These are phyloP conservation scores for Shiraia sp. DNA, from an alignment of 2,329 filamentous ascomycete genomes.

Conservation along the genomic window DNA sequence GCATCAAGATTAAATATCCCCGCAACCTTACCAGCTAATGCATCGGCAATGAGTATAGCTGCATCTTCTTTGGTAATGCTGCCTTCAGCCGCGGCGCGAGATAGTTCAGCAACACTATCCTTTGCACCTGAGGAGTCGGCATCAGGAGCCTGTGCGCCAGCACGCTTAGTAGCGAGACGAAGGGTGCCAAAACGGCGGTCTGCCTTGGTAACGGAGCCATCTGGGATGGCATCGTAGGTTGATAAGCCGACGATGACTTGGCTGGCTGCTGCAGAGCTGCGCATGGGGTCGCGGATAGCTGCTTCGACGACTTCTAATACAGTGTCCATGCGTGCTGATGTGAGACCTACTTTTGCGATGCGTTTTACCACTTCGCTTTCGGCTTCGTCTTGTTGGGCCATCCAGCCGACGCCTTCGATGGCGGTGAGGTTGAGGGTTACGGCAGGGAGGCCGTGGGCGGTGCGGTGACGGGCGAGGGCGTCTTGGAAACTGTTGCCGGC, in stretches of 20 bases:
- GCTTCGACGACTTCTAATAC: background rate
- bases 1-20: constrained; percentile 8
- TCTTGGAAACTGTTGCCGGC: constrained; percentile 28
- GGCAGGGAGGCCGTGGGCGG: constrained; percentile 37
- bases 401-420: constrained; percentile 32
- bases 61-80: constrained; percentile 3
- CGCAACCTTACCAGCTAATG: constrained; percentile 8
- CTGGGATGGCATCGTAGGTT: background rate
- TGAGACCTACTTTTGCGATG: too few relatives aligned
- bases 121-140: constrained; percentile 4
- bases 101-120: constrained; percentile 6
- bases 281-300: background rate
- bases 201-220: background rate
- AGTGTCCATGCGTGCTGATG: background rate
- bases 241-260: background rate
- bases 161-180: background rate
- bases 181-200: constrained; percentile 1
- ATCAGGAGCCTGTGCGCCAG: constrained; percentile 5
- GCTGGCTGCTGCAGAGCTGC: background rate
- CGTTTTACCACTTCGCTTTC: constrained; percentile 7
- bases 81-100: background rate
- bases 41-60: constrained; percentile 5
- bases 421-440: constrained; percentile 31
- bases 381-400: constrained; percentile 9
- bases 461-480: constrained; percentile 20